A percentile compares a stretch with the other conserved stretches of the same genome.
Conservation (phyloP, 352 stramenopile species). For the Phytophthora kernoviae region DNA sequence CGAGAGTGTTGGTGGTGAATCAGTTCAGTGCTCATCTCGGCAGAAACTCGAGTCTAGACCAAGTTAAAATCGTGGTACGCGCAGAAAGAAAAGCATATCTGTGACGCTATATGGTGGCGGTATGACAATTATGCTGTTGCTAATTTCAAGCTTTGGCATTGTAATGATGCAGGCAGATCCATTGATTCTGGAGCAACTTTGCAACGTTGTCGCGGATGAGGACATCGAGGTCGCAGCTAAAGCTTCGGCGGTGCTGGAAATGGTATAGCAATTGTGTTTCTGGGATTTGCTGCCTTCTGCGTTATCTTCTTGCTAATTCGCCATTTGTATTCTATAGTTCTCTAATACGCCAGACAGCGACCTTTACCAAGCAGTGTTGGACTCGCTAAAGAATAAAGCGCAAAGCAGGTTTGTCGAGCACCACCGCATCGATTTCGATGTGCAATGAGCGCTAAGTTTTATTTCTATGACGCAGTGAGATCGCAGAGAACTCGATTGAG, state of each 20-base stretch:
- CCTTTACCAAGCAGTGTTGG: constrained; percentile 57
- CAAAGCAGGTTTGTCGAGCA: constrained; percentile 47
- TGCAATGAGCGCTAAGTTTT: constrained; percentile 6
- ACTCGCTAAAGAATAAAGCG: constrained; percentile 50
- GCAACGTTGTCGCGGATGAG: constrained; percentile 63
- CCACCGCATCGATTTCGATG: not conserved
- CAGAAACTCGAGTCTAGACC: constrained; percentile 49
- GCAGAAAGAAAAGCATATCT: not conserved
- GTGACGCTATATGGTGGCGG: too few relatives aligned
- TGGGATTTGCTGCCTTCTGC: not conserved
- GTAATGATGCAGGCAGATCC: constrained; percentile 46
- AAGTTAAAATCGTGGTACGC: constrained; percentile 60
- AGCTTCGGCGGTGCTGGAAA: constrained; percentile 61
- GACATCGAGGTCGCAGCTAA: constrained; percentile 75
- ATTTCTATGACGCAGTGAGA: constrained; percentile 28
- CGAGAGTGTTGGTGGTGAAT: constrained; percentile 67
- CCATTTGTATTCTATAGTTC: constrained; percentile 30
- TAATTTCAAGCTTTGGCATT: constrained; percentile 2
- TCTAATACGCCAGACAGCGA: constrained; percentile 39
- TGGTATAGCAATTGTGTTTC: constrained; percentile 34
- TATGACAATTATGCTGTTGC: not conserved
- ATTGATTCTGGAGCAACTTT: constrained; percentile 61
- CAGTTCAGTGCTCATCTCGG: constrained; percentile 74
- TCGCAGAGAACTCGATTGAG: constrained; percentile 61
- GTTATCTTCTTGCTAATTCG: constrained; percentile 5